Conservation (phyloP, 805 yeast genomes). For the Yarrowia alimentaria region DNA sequence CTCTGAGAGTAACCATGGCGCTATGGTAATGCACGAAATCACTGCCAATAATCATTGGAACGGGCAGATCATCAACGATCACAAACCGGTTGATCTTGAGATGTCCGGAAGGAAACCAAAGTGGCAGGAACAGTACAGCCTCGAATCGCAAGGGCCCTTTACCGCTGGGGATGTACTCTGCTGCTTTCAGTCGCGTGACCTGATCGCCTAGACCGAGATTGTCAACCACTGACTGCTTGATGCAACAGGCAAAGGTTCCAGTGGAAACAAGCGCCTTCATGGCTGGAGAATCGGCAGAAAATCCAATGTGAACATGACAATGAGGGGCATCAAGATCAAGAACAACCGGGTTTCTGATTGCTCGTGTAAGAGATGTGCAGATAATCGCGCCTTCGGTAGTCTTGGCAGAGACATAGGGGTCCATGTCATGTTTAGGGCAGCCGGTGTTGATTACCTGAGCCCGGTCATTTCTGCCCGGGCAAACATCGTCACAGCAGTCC, state of each 20-base stretch:
- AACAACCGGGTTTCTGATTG: slow-evolving; percentile 10
- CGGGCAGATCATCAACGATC: slow-evolving; percentile 9
- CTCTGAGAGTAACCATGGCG: slow-evolving; percentile 16
- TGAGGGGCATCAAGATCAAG: slow-evolving; percentile 22
- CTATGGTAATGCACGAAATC: slow-evolving; percentile 14
- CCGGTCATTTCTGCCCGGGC: no score
- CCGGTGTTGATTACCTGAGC: no score
- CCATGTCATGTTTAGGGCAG: slow-evolving; percentile 17
- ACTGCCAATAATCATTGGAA: slow-evolving; percentile 16
- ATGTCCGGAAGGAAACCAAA: slow-evolving; percentile 23
- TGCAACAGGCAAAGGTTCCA: slow-evolving; percentile 13
- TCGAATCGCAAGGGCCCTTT: neutral
- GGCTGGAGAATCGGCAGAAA: slow-evolving; percentile 4
- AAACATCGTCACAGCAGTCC: no score
- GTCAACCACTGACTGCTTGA: slow-evolving; percentile 3
- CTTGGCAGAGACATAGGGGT: neutral
- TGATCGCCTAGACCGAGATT: slow-evolving; percentile 12
- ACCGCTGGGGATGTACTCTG: slow-evolving; percentile 21
- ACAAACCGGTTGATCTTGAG: slow-evolving; percentile 7
- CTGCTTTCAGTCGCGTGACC: neutral
- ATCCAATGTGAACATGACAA: slow-evolving; percentile 22
- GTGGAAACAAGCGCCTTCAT: slow-evolving; percentile 16
- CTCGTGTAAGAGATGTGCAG: slow-evolving; percentile 6
- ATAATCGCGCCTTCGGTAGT: neutral
- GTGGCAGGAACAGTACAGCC: slow-evolving; percentile 8